phyloP scores from a whole-genome alignment of 225 moss, liverwort and hornwort genomes.

The Ulota crispa region DNA sequence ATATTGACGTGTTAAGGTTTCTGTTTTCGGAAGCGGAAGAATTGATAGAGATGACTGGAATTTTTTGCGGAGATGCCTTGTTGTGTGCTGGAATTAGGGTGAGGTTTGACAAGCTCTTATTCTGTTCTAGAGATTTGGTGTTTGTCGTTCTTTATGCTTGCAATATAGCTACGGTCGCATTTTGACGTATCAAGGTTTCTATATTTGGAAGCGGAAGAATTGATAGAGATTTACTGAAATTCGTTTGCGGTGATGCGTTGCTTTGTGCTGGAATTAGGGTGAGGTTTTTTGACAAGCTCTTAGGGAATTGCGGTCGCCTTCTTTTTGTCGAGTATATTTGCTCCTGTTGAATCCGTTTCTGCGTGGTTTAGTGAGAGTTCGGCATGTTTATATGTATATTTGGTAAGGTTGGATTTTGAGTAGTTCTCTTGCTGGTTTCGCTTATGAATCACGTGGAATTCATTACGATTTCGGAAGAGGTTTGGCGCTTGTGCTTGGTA shows the following conservation, averaged over 20 bases:
- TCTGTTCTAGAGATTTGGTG: background rate
- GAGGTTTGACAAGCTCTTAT: background rate
- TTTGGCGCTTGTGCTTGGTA: background rate
- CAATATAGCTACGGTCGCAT: background rate
- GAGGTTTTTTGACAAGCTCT: constrained; percentile 1
- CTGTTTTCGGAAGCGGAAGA: background rate
- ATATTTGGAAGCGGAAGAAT: background rate
- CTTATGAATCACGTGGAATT: background rate
- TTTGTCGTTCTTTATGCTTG: background rate
- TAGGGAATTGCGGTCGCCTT: background rate
- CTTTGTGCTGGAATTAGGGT: constrained; percentile 27
- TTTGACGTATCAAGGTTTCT: background rate
- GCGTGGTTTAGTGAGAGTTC: background rate
- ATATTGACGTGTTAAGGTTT: background rate
- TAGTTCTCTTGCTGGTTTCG: background rate
- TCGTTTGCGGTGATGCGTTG: background rate
- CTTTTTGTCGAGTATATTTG: background rate
- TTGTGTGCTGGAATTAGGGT: constrained; percentile 26
- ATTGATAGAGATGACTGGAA: background rate
- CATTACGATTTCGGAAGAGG: background rate
- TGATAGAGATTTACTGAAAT: background rate
- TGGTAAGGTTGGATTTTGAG: background rate
- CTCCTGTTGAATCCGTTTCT: background rate
- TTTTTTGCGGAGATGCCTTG: background rate
- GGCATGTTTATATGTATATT: background rate